These are phyloP conservation scores for Populus hybrid DNA, from an alignment of 441 rosid genomes.

Conservation along the genomic window DNA sequence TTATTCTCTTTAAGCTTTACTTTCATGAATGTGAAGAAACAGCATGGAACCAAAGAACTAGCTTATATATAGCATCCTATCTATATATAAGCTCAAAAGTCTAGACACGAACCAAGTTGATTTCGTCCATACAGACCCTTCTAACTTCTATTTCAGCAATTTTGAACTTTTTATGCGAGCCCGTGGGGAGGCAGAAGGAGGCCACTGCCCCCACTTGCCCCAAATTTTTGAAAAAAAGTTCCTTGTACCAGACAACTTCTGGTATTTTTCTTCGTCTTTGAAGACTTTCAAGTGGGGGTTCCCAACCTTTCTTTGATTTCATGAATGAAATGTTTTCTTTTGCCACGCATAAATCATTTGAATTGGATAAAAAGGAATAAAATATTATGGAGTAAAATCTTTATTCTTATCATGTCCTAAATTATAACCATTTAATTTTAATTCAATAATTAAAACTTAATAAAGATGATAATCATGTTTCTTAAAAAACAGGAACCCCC, in stretches of 20 bases:
- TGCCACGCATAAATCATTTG: not conserved
- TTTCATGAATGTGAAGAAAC: not conserved
- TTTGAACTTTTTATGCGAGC: not conserved
- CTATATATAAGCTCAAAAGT: not conserved
- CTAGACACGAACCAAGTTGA: not conserved
- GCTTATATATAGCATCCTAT: not conserved
- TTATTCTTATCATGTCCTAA: too few relatives aligned
- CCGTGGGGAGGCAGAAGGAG: not conserved
- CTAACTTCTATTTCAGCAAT: not conserved
- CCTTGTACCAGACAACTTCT: not conserved
- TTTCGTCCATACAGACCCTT: not conserved
- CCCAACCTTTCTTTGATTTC: not conserved
- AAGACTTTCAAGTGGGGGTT: not conserved
- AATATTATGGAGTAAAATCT: too few relatives aligned
- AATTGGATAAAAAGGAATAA: too few relatives aligned
- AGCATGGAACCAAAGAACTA: not conserved
- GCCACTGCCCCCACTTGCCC: not conserved
- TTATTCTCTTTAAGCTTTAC: not conserved
- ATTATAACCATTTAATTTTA: too few relatives aligned
- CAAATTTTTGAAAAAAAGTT: not conserved
- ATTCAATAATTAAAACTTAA: too few relatives aligned
- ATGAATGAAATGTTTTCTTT: not conserved
- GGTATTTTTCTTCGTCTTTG: not conserved
- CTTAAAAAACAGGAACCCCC: too few relatives aligned
- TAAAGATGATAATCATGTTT: too few relatives aligned